Base-by-base conservation (phyloP, 257 asterid genomes). In the Jacaranda copaia region DNA sequence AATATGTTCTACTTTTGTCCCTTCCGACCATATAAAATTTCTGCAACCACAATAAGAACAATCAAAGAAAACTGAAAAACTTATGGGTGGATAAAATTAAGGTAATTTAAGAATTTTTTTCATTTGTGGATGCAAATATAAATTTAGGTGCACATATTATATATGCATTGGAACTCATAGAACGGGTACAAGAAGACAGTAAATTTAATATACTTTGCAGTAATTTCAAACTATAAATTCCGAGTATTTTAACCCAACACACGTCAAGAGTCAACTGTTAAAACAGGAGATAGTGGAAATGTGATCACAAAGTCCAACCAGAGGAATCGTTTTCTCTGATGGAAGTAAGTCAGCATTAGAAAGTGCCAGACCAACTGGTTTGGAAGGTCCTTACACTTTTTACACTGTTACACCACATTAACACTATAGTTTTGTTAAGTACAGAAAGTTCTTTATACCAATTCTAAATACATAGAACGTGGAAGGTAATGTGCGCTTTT, bases 11-110 rank as follows among this genome's bases (percentile, higher is more conserved):
- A 79, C 75, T 84, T 89, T 91, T 89, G 76, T 91, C 90, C 80
- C 96, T 84, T 73, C 96, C 96, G 72, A 91, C 81, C 91, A 91
- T 83, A 75, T 91, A 91, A 79, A 80, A 89, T 10, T 86, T 87
- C 96, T 91, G 91, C 82, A 83, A 61, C 65, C 80, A 72, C 72
- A 77, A 67, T 38, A 35, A 52, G 63, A 49, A 64, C 40, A 63
- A 58, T 9, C 18, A 70, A 56, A 70, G 72, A 74, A 69, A 48
- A 46, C 55, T 65, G 64, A 65, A 71, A 46, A 68, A 32, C 14
- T 25, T 11, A 46, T 74, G 14, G 10, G 60, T 13, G 13, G 32
- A 62, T 61, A 19, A 38, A 62, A 62, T 49, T 61, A 62, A 35
- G 8, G 42, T 48, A 43, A 8, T 39, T 63, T 71, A 16, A 68